Percentiles rank a stretch among this genome's conserved stretches.
phyloP scores from a whole-genome alignment of 148 eudicot species.

The Vaccinium myrtillus region DNA sequence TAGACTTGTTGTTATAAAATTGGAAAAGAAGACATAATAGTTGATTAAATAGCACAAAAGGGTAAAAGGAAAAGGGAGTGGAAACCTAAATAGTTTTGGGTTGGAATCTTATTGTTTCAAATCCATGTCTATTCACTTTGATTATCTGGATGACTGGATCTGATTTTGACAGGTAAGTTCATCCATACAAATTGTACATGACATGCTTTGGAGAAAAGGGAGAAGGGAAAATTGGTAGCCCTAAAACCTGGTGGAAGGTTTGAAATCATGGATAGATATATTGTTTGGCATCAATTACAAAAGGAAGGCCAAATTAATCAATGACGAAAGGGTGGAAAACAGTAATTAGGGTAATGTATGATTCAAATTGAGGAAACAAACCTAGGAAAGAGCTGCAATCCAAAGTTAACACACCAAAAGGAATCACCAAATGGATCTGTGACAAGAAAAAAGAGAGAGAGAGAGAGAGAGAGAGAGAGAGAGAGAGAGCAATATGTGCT shows the following conservation, averaged over 20 bases:
- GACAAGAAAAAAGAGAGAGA: neutral
- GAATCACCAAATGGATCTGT: neutral
- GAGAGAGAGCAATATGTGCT: neutral
- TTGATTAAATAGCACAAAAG: neutral
- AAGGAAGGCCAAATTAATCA: neutral
- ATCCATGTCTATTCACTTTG: neutral
- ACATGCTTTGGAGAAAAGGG: neutral
- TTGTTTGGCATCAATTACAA: neutral
- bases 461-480: neutral
- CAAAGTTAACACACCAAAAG: neutral
- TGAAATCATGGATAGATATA: neutral
- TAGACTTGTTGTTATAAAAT: neutral
- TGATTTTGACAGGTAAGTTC: neutral
- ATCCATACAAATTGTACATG: neutral
- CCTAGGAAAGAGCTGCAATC: neutral
- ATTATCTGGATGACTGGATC: neutral
- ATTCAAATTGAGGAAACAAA: neutral
- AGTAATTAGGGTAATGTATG: neutral
- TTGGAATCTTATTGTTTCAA: neutral
- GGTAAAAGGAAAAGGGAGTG: neutral
- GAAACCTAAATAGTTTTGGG: neutral
- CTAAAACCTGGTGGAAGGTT: neutral
- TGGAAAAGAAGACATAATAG: neutral
- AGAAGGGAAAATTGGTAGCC: neutral
- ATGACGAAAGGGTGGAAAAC: neutral